Conservation (phyloP, 352 stramenopile genomes). For the Globisporangium sylvaticum region DNA sequence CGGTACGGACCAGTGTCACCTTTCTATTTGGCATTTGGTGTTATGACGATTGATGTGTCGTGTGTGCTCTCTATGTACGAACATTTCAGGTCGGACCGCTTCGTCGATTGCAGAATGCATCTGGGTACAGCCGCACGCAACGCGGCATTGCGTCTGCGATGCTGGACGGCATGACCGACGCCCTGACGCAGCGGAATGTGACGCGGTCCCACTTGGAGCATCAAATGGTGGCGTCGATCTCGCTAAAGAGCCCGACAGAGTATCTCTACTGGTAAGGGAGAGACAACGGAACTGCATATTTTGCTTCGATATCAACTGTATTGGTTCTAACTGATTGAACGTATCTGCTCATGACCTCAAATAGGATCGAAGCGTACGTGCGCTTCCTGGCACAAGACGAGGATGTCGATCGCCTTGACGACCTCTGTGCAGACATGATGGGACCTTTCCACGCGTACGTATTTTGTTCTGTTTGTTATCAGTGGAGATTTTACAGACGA, state of each 20-base stretch:
- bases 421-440: constrained; percentile 75
- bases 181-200: constrained; percentile 73
- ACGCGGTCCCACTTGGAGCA: constrained; percentile 83
- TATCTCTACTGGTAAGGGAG: constrained; percentile 76
- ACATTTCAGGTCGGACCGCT: constrained; percentile 57
- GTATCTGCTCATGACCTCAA: background rate
- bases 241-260: constrained; percentile 66
- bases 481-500: background rate
- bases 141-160: constrained; percentile 63
- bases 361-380: constrained; percentile 78
- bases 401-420: constrained; percentile 69
- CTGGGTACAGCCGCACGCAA: constrained; percentile 65
- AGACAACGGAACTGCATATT: background rate
- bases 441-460: constrained; percentile 64
- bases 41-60: background rate
- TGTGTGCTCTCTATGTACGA: background rate
- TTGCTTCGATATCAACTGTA: background rate
- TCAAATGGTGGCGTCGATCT: constrained; percentile 57
- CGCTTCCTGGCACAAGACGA: constrained; percentile 79
- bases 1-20: constrained; percentile 26
- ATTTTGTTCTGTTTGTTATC: background rate
- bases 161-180: constrained; percentile 66
- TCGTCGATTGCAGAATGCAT: constrained; percentile 78
- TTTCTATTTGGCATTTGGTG: background rate
- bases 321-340: background rate